A percentile compares a stretch with the other conserved stretches of the same genome.
phyloP scores from a whole-genome alignment of 169 alveolate species.

The Plasmodium cynomolgi region DNA sequence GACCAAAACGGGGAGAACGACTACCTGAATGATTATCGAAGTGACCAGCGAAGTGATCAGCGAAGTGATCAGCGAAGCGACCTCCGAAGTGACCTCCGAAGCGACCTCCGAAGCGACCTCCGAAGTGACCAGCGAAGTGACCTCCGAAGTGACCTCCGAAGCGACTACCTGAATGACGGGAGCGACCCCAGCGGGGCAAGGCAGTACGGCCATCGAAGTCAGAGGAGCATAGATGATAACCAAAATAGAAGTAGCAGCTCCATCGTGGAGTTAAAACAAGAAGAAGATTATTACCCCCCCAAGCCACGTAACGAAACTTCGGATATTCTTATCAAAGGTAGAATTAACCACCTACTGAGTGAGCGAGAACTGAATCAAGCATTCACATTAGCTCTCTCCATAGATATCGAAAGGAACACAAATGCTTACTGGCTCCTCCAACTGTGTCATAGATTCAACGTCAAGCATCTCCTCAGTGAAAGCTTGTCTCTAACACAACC shows the following conservation, averaged over 20 bases:
- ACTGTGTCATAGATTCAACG: constrained; percentile 34
- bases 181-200: background rate
- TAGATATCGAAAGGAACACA: constrained; percentile 66
- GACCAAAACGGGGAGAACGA: background rate
- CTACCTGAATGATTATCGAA: background rate
- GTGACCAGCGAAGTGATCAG: background rate
- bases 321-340: constrained; percentile 50
- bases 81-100: background rate
- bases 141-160: background rate
- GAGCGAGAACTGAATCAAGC: constrained; percentile 63
- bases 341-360: constrained; percentile 63
- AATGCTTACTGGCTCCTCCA: constrained; percentile 53
- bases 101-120: too few species aligned
- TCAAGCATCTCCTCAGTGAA: background rate
- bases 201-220: background rate
- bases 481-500: constrained; percentile 49
- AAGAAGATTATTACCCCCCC: background rate
- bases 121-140: too few species aligned
- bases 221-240: background rate
- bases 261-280: constrained; percentile 8
- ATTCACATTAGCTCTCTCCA: constrained; percentile 55
- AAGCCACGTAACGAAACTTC: background rate
- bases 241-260: background rate
- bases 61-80: background rate
- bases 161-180: background rate